Evolutionary conservation across 2,329 filamentous ascomycete genomes (phyloP).

Genomic region (Fusarium sp.): DNA sequence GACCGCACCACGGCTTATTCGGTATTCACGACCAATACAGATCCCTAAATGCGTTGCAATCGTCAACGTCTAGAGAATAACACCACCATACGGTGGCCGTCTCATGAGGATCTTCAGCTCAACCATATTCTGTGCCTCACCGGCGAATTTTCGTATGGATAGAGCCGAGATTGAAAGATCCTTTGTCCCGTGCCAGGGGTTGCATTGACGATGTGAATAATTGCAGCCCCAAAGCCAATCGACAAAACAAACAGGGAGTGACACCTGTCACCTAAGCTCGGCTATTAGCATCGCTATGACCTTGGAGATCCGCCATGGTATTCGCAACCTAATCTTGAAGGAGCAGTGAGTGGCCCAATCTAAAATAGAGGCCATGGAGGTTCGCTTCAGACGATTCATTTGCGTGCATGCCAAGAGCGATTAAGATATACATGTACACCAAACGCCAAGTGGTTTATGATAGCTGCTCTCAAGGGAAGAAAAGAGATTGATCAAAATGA

Average conservation of each 20-base stretch:
- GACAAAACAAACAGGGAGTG: not conserved
- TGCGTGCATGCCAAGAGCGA: not conserved
- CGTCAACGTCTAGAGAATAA: not conserved
- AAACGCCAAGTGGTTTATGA: not conserved
- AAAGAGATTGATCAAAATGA: not conserved
- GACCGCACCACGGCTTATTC: not conserved
- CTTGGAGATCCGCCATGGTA: not conserved
- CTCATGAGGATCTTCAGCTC: not conserved
- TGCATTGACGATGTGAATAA: not conserved
- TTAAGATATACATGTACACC: not conserved
- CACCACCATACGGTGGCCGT: not conserved
- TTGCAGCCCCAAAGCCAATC: not conserved
- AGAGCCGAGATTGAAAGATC: not conserved
- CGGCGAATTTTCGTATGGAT: not conserved
- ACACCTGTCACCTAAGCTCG: not conserved
- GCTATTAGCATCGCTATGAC: not conserved
- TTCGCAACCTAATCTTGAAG: not conserved
- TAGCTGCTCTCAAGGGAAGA: not conserved
- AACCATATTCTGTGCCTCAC: not conserved
- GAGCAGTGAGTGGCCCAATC: not conserved
- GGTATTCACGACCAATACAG: not conserved
- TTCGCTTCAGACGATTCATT: not conserved
- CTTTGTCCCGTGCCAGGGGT: not conserved
- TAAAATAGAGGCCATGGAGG: not conserved
- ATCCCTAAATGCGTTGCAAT: not conserved